phyloP scores from a whole-genome alignment of 1,284 basidiomycete species.

The Ceratobasidium sp. region DNA sequence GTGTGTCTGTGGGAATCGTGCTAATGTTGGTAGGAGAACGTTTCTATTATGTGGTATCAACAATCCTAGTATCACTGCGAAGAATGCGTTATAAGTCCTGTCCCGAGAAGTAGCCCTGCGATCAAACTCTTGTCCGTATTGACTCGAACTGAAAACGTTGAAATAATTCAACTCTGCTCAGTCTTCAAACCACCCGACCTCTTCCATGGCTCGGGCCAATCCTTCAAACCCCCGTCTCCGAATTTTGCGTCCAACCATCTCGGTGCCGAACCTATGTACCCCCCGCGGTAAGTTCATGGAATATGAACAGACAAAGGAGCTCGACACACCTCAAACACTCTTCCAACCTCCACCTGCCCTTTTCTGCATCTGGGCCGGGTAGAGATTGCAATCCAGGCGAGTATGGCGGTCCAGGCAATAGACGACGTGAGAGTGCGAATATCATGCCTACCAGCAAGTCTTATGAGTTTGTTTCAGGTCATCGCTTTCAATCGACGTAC shows the following conservation, averaged over 20 bases:
- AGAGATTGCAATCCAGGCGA: conserved; percentile 32
- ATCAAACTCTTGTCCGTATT: too few relatives aligned
- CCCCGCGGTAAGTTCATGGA: neutral
- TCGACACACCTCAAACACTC: conserved; percentile 40
- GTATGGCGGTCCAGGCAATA: conserved; percentile 39
- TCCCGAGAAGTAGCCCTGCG: too few relatives aligned
- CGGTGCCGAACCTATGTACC: conserved; percentile 40
- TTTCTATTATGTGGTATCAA: too few relatives aligned
- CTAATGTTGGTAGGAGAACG: too few relatives aligned
- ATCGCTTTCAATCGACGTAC: conserved; percentile 13
- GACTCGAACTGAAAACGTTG: too few relatives aligned
- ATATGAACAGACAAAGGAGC: neutral
- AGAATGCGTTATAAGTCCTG: too few relatives aligned
- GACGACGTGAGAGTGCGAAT: conserved; percentile 41
- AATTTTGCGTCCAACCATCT: conserved; percentile 41
- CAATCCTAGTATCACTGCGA: too few relatives aligned
- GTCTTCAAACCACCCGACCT: conserved; percentile 41
- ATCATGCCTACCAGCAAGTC: conserved; percentile 38
- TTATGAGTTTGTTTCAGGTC: neutral
- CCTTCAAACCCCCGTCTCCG: conserved; percentile 38
- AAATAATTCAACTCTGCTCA: too few relatives aligned
- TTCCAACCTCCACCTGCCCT: conserved; percentile 41
- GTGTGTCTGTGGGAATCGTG: too few relatives aligned
- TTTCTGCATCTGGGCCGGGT: conserved; percentile 31
- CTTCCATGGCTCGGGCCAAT: conserved; percentile 41